These are phyloP conservation scores for Boechera retrofracta DNA, from an alignment of 345 rosid genomes.

Conservation along the genomic window DNA sequence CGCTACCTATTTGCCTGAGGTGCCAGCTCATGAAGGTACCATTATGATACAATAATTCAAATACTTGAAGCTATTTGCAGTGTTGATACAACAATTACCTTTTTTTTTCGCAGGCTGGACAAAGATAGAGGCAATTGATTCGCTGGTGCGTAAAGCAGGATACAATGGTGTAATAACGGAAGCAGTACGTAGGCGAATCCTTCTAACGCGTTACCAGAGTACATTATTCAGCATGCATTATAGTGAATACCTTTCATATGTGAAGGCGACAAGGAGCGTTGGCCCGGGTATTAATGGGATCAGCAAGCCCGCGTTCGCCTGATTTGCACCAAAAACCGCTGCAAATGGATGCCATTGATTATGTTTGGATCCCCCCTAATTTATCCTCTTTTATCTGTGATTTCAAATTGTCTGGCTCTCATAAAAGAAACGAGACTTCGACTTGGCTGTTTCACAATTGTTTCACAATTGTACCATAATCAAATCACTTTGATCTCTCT, in stretches of 20 bases:
- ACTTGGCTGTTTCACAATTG: constrained; percentile 39
- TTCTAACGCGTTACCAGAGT: constrained; percentile 93
- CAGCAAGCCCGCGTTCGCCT: constrained; percentile 54
- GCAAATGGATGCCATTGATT: constrained; percentile 23
- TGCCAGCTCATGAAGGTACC: constrained; percentile 93
- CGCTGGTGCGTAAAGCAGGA: constrained; percentile 92
- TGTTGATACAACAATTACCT: not conserved
- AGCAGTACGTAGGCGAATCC: constrained; percentile 63
- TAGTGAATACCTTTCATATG: constrained; percentile 74
- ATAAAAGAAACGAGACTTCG: constrained; percentile 26
- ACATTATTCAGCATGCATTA: constrained; percentile 80
- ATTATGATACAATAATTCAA: not conserved
- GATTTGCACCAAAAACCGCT: constrained; percentile 32
- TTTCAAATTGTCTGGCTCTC: constrained; percentile 32
- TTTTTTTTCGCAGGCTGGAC: constrained; percentile 68
- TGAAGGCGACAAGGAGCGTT: constrained; percentile 70
- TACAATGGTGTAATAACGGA: constrained; percentile 69
- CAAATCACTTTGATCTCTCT: constrained; percentile 12
- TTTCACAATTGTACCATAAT: constrained; percentile 39
- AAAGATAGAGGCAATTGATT: constrained; percentile 79
- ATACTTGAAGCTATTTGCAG: not conserved
- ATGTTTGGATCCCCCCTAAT: constrained; percentile 6
- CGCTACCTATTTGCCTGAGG: constrained; percentile 97
- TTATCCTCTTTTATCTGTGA: constrained; percentile 33
- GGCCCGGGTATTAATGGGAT: constrained; percentile 66